Evolutionary conservation across 768 basidiomycete genomes (phyloP).

Genomic region (Tubosaeta sp.): DNA sequence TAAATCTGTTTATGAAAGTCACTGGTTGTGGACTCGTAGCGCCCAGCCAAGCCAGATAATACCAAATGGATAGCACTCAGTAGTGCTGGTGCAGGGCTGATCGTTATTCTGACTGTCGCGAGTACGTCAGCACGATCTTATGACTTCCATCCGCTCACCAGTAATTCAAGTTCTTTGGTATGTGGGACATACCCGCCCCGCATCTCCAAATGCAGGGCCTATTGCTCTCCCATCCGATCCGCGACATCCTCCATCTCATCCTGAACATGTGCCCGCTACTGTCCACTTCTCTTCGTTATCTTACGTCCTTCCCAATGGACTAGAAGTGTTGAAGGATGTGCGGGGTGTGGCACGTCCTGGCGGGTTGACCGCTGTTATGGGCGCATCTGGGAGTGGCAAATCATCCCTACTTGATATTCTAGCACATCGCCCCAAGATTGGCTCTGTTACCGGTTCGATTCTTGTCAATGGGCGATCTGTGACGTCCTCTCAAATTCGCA

Average conservation of each 20-base stretch:
- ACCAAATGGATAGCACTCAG: constrained; percentile 81
- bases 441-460: constrained; percentile 64
- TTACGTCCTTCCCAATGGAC: constrained; percentile 61
- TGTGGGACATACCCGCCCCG: constrained; percentile 61
- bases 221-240: constrained; percentile 87
- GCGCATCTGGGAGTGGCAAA: constrained; percentile 94
- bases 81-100: constrained; percentile 67
- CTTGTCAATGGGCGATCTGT: constrained; percentile 86
- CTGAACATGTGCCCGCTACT: constrained; percentile 90
- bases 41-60: constrained; percentile 80
- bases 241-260: constrained; percentile 47
- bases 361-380: constrained; percentile 94
- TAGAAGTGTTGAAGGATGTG: constrained; percentile 73
- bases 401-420: constrained; percentile 96
- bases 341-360: constrained; percentile 84
- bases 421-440: constrained; percentile 84
- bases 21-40: constrained; percentile 33
- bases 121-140: constrained; percentile 34
- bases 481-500: constrained; percentile 68
- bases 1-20: neutral
- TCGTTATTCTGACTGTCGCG: constrained; percentile 67
- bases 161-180: constrained; percentile 74
- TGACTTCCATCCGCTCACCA: neutral
- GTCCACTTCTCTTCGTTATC: constrained; percentile 87
- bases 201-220: constrained; percentile 46